Percentiles rank a stretch among this genome's conserved stretches.
These are phyloP conservation scores for Talaromyces atroroseus DNA, from an alignment of 2,329 filamentous ascomycete species.

Conservation along the genomic window DNA sequence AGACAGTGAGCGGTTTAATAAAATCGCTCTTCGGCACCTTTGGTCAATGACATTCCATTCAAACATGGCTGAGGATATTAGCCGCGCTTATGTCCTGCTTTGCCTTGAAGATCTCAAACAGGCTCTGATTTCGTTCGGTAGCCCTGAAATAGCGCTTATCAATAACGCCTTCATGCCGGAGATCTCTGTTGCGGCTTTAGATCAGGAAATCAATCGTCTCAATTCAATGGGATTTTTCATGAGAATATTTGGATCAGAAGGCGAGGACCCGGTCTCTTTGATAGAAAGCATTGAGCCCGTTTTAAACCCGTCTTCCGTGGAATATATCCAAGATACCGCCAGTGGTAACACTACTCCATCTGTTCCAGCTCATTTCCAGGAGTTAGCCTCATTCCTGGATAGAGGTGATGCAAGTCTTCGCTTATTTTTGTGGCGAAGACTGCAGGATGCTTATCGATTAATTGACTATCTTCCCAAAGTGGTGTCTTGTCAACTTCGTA, in stretches of 20 bases:
- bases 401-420: constrained; percentile 76
- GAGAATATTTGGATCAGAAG: constrained; percentile 77
- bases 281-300: constrained; percentile 93
- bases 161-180: constrained; percentile 90
- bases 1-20: constrained; percentile 28
- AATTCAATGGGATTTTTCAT: constrained; percentile 97
- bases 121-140: constrained; percentile 45
- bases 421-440: constrained; percentile 80
- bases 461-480: constrained; percentile 85
- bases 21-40: constrained; percentile 55
- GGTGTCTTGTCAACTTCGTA: constrained; percentile 77
- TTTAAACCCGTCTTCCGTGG: constrained; percentile 58
- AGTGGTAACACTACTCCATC: constrained; percentile 32
- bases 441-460: constrained; percentile 80
- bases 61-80: constrained; percentile 50
- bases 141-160: constrained; percentile 55
- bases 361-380: constrained; percentile 53
- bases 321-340: constrained; percentile 20
- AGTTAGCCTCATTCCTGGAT: constrained; percentile 80
- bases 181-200: constrained; percentile 74
- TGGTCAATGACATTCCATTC: constrained; percentile 62
- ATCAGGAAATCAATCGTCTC: constrained; percentile 84
- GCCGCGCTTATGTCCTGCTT: constrained; percentile 55
- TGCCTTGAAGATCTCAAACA: constrained; percentile 59
- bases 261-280: constrained; percentile 71